These are phyloP conservation scores for Beauveria varroae DNA, from an alignment of 2,329 filamentous ascomycete genomes.

Conservation along the genomic window DNA sequence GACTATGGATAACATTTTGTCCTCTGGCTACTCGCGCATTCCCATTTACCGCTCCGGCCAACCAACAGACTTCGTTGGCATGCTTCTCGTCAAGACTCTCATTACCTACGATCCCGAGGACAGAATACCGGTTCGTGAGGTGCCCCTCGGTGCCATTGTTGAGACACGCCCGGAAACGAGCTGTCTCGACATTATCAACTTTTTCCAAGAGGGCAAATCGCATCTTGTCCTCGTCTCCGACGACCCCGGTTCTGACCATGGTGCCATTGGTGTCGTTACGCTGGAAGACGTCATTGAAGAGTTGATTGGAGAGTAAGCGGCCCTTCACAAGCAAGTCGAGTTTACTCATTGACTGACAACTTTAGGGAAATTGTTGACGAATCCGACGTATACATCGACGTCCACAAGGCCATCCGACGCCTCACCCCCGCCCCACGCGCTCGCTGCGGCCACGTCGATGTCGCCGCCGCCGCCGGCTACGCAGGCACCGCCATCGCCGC, in stretches of 20 bases:
- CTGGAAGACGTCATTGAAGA: constrained; percentile 98
- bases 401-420: constrained; percentile 94
- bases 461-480: constrained; percentile 22
- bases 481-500: constrained; percentile 24
- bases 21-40: constrained; percentile 90
- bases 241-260: constrained; percentile 78
- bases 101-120: constrained; percentile 99
- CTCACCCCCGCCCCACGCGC: constrained; percentile 77
- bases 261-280: constrained; percentile 88
- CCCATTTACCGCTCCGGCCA: constrained; percentile 87
- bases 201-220: constrained; percentile 98
- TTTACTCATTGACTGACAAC: constrained; percentile 15
- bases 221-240: constrained; percentile 98
- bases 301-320: constrained; percentile 84
- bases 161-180: constrained; percentile 94
- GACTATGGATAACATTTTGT: constrained; percentile 90
- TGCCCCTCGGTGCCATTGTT: constrained; percentile 85
- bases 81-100: constrained; percentile 96
- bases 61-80: constrained; percentile 83
- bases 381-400: constrained; percentile 95
- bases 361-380: constrained; percentile 93
- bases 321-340: neutral
- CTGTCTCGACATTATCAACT: constrained; percentile 97
- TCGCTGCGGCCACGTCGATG: constrained; percentile 39
- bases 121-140: constrained; percentile 75